Conservation (phyloP, 1,139 yeast genomes). For the Yamadazyma songkhlaensis region DNA sequence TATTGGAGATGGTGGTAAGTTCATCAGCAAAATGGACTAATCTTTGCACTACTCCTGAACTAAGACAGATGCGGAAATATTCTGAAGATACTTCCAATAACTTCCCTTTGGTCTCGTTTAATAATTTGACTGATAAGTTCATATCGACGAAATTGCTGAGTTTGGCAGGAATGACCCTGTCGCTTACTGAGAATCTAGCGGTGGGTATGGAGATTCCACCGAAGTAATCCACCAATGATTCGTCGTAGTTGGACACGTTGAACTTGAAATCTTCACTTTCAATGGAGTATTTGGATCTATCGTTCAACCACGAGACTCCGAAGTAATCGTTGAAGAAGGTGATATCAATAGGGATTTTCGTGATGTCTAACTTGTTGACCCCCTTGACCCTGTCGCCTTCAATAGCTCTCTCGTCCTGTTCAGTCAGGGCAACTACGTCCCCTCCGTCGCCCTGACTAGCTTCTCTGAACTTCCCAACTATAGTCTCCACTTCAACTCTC, state of each 20-base stretch:
- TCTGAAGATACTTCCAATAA: constrained; percentile 59
- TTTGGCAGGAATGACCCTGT: constrained; percentile 34
- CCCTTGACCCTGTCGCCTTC: too few relatives aligned
- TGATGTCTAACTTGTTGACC: too few relatives aligned
- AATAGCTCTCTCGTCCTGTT: background rate
- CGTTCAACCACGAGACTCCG: constrained; percentile 32
- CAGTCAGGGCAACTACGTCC: background rate
- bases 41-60: constrained; percentile 49
- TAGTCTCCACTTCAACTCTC: constrained; percentile 15
- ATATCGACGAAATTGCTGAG: constrained; percentile 48
- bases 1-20: constrained; percentile 9
- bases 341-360: constrained; percentile 22
- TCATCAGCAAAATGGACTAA: constrained; percentile 22
- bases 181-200: constrained; percentile 35
- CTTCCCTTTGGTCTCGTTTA: constrained; percentile 32
- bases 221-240: constrained; percentile 13
- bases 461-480: constrained; percentile 8
- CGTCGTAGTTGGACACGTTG: constrained; percentile 21
- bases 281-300: constrained; percentile 31
- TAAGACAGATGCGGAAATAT: constrained; percentile 54
- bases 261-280: constrained; percentile 21
- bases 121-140: constrained; percentile 34
- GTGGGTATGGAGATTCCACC: constrained; percentile 45
- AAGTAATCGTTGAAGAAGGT: constrained; percentile 32
- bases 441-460: too few relatives aligned